Evolutionary conservation across 208 protist genomes (phyloP).

Genomic region (Herpetomonas samuelpessoai): DNA sequence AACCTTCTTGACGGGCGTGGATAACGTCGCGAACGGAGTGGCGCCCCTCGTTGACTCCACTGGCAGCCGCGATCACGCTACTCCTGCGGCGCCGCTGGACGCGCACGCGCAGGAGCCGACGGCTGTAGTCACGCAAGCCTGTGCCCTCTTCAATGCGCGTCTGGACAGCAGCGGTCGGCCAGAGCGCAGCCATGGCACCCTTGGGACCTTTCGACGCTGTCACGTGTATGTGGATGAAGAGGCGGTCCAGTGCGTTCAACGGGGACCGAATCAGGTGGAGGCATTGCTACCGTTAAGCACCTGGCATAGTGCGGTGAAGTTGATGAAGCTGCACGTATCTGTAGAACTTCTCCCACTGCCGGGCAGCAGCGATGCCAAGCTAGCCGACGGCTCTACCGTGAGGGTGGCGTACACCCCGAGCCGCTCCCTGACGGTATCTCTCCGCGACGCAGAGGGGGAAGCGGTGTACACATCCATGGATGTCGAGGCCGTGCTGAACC

Average conservation of each 20-base stretch:
- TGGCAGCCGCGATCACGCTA: too few relatives aligned
- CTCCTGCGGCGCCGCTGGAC: too few relatives aligned
- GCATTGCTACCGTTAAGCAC: conserved; percentile 25
- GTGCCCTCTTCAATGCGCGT: too few relatives aligned
- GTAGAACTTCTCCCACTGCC: neutral
- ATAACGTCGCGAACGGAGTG: too few relatives aligned
- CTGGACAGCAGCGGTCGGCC: too few relatives aligned
- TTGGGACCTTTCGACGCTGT: too few relatives aligned
- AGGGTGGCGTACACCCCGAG: conserved; percentile 17
- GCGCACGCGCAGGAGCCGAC: too few relatives aligned
- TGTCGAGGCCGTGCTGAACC: neutral
- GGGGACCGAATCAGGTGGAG: conserved; percentile 33
- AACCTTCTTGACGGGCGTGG: too few relatives aligned
- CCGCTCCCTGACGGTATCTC: conserved; percentile 15
- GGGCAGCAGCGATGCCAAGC: neutral
- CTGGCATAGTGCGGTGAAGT: conserved; percentile 12
- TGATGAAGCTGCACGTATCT: conserved; percentile 12
- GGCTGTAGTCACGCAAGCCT: too few relatives aligned
- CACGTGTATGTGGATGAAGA: conserved; percentile 32
- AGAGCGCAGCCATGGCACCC: too few relatives aligned
- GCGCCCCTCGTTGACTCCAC: too few relatives aligned
- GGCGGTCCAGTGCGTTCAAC: conserved; percentile 14
- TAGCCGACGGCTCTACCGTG: too few relatives aligned
- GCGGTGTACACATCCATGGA: conserved; percentile 13
- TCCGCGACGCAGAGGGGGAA: conserved; percentile 19